Conservation (phyloP, 2,329 filamentous ascomycete species). For the Exophiala bonariae region DNA sequence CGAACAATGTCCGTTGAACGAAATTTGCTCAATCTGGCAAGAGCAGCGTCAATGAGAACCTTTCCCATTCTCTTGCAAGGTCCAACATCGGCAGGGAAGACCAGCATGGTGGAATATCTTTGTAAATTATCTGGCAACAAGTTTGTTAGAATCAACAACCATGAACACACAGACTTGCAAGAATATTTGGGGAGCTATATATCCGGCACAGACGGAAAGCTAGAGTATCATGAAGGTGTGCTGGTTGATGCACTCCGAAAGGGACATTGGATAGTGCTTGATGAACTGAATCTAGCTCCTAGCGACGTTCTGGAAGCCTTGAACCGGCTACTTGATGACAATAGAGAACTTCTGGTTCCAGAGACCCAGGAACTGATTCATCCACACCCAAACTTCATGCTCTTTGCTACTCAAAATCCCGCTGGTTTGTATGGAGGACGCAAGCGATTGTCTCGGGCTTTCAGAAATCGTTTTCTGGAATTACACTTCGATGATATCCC, state of each 20-base stretch:
- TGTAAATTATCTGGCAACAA: constrained; percentile 96
- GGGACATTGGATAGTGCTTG: constrained; percentile 96
- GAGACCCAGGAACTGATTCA: constrained; percentile 93
- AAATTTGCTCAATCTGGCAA: constrained; percentile 90
- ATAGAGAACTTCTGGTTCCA: constrained; percentile 89
- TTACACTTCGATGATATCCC: constrained; percentile 98
- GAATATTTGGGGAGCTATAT: constrained; percentile 96
- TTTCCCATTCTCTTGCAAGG: constrained; percentile 96
- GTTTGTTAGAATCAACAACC: constrained; percentile 98
- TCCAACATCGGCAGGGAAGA: constrained; percentile 96
- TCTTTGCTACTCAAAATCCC: constrained; percentile 97
- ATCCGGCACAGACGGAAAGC: constrained; percentile 77
- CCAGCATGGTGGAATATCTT: constrained; percentile 98
- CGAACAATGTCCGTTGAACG: constrained; percentile 93
- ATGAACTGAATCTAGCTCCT: constrained; percentile 94
- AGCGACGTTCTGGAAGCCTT: constrained; percentile 96
- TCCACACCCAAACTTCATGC: constrained; percentile 92
- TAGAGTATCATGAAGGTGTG: constrained; percentile 90
- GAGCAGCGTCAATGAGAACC: constrained; percentile 85
- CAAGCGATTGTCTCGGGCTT: constrained; percentile 89
- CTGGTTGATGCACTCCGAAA: constrained; percentile 88
- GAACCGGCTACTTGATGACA: constrained; percentile 94
- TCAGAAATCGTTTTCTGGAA: constrained; percentile 95
- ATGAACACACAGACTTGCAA: constrained; percentile 97
- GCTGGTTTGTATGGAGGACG: constrained; percentile 92